phyloP scores from a whole-genome alignment of 352 stramenopile genomes.

The Phytophthora foliorum region DNA sequence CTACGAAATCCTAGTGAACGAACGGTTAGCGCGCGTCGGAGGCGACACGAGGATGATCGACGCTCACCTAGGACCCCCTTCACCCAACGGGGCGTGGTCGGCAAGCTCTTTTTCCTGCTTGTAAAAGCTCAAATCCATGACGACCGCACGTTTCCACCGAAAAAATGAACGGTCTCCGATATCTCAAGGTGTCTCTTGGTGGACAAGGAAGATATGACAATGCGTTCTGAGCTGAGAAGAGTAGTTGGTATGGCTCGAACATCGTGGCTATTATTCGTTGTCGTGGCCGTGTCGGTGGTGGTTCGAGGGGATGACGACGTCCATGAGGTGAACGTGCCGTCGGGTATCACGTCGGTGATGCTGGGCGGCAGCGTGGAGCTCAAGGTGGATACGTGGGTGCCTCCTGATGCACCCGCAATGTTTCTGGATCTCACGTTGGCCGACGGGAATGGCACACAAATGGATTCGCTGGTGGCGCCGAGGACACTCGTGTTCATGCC shows the following conservation, averaged over 20 bases:
- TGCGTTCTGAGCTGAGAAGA: constrained; percentile 4
- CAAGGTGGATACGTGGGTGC: constrained; percentile 55
- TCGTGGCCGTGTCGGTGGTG: constrained; percentile 1
- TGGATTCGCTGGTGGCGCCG: constrained; percentile 47
- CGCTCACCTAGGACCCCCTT: not conserved
- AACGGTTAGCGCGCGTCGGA: constrained; percentile 32
- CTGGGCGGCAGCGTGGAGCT: constrained; percentile 49
- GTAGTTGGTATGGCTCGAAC: constrained; percentile 6
- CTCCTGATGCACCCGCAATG: constrained; percentile 45
- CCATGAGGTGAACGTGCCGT: constrained; percentile 60
- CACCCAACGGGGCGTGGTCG: not conserved
- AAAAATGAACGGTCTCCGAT: constrained; percentile 26
- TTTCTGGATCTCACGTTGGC: constrained; percentile 54
- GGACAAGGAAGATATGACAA: constrained; percentile 9
- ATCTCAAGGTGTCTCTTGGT: constrained; percentile 16
- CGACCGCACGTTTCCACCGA: constrained; percentile 18
- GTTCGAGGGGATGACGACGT: constrained; percentile 19
- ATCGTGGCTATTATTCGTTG: constrained; percentile 1
- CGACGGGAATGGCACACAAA: constrained; percentile 49
- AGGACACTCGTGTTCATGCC: constrained; percentile 51
- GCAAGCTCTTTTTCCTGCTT: not conserved
- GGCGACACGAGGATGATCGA: constrained; percentile 25
- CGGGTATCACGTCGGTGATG: constrained; percentile 59
- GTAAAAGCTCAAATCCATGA: not conserved
- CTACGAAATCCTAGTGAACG: constrained; percentile 45